These are phyloP conservation scores for Beauveria varroae DNA, from an alignment of 2,329 filamentous ascomycete species.

Conservation along the genomic window DNA sequence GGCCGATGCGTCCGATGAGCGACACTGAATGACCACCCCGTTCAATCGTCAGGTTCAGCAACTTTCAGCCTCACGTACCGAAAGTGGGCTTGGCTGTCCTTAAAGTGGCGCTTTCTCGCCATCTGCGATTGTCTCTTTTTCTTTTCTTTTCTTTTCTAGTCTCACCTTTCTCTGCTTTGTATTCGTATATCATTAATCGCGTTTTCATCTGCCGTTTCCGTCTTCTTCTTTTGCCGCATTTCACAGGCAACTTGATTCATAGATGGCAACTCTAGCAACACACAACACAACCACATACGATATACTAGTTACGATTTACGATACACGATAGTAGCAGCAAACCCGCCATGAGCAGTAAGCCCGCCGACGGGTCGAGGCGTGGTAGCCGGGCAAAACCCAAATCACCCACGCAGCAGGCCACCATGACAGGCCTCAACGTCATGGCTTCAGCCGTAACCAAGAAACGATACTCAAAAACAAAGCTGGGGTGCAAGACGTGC, in stretches of 20 bases:
- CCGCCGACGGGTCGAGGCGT: not conserved
- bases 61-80: conserved; percentile 7
- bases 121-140: not conserved
- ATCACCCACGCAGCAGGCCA: not conserved
- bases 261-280: not conserved
- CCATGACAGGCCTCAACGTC: not conserved
- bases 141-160: not conserved
- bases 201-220: not conserved
- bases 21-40: not conserved
- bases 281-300: not conserved
- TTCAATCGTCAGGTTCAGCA: conserved; percentile 9
- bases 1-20: not conserved
- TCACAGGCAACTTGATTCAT: not conserved
- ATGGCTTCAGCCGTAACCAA: conserved; percentile 2
- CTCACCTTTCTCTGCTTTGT: not conserved
- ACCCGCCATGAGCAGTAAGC: not conserved
- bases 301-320: not conserved
- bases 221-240: not conserved
- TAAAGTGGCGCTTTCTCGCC: conserved; percentile 9
- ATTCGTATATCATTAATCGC: not conserved
- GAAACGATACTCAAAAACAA: conserved; percentile 11
- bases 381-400: not conserved
- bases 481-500: conserved; percentile 12
- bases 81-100: conserved; percentile 2
- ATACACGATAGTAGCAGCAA: not conserved